These are phyloP conservation scores for Diospyros lotus DNA, from an alignment of 148 eudicot species.

Conservation along the genomic window DNA sequence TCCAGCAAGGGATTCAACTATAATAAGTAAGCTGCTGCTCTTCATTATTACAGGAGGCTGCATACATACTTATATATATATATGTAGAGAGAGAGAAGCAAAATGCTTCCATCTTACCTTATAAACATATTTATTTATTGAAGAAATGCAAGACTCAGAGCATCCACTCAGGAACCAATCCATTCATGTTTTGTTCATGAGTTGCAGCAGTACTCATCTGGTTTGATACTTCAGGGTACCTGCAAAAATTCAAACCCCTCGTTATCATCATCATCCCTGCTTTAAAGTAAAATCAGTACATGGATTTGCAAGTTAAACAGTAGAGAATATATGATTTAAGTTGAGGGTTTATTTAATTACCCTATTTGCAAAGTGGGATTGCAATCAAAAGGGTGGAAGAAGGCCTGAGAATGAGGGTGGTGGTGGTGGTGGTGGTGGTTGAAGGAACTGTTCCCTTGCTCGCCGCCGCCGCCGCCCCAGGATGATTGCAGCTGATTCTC, in stretches of 20 bases:
- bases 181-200: constrained; percentile 54
- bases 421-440: constrained; percentile 47
- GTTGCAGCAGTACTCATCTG: constrained; percentile 48
- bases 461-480: constrained; percentile 70
- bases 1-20: too few relatives aligned
- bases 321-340: too few relatives aligned
- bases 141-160: constrained; percentile 31
- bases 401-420: constrained; percentile 55
- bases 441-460: constrained; percentile 48
- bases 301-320: too few relatives aligned
- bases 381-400: constrained; percentile 76
- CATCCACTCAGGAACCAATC: constrained; percentile 89
- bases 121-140: too few relatives aligned
- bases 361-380: constrained; percentile 72
- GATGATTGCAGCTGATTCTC: constrained; percentile 51
- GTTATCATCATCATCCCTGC: too few relatives aligned
- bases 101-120: too few relatives aligned
- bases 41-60: too few relatives aligned
- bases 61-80: too few relatives aligned
- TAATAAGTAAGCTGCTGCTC: too few relatives aligned
- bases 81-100: too few relatives aligned
- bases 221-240: constrained; percentile 60
- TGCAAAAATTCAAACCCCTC: constrained; percentile 15
- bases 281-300: too few relatives aligned
- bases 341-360: constrained; percentile 22